phyloP scores from a whole-genome alignment of 192 early-diverging fungal species.

The Coemansia sp. region DNA sequence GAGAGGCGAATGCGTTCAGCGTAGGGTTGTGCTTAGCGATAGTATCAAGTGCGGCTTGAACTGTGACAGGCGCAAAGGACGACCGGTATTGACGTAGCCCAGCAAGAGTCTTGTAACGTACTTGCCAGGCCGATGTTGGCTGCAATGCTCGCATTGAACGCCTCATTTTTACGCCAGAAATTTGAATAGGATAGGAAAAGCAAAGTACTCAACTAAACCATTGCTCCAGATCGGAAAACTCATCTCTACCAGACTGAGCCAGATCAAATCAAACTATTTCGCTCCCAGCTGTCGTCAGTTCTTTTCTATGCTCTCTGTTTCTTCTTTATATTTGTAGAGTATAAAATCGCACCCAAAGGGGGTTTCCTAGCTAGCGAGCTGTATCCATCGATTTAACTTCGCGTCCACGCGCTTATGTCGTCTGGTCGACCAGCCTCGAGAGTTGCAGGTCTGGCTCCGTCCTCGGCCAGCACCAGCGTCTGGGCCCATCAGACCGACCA shows the following conservation, averaged over 20 bases:
- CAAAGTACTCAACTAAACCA: not conserved
- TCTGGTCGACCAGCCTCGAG: no score
- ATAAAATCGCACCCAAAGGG: no score
- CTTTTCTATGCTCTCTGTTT: no score
- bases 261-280: not conserved
- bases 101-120: not conserved
- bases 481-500: no score
- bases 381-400: no score
- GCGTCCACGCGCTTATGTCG: no score
- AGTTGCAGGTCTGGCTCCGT: no score
- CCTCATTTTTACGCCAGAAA: not conserved
- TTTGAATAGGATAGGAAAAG: not conserved
- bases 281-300: no score
- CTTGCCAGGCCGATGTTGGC: not conserved
- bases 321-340: no score
- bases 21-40: constrained; percentile 17
- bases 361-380: no score
- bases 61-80: not conserved
- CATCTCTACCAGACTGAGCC: not conserved
- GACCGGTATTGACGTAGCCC: not conserved
- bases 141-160: not conserved
- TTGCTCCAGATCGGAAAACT: not conserved
- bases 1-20: constrained; percentile 23
- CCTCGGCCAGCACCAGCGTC: no score
- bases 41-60: constrained; percentile 12